Base-by-base conservation (phyloP, 176 grass and related monocot species). In the Canna indica region DNA sequence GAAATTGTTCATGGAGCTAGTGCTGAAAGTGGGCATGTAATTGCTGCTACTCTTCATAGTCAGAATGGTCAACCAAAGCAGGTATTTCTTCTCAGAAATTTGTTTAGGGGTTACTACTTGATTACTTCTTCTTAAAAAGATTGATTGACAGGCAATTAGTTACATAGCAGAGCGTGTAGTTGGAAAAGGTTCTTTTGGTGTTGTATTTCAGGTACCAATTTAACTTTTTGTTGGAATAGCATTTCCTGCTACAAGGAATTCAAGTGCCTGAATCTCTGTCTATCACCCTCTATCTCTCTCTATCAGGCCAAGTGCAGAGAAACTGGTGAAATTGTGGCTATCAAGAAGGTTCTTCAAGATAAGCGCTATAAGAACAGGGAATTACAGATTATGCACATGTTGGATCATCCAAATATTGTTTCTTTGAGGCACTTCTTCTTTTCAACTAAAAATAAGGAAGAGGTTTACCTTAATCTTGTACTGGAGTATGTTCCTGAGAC, bases 271-370 rank as follows among this genome's bases (percentile, higher is more conserved):
- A 24, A 4, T n/a, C 22, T 62, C 7, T 7, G 73, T 41, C 68
- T 80, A 52, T 36, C 61, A 26, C 84, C 73, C 62, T 73, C 36
- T 42, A 69, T 54, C 80, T 71, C 1, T 11, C 15, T 67, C 27
- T 38, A 22, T 42, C 74, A 97, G 93, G 93, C 88, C 10, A 97
- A 97, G 89, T 97, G 88, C 59, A 85, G 82, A 83, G 93, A 97
- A 80, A 92, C 93, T 1, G 88, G 93, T 75, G 93, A 97, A 87
- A 81, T 92, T 27, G 77, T 97, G 60, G 93, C 93, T 45, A 97
- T 97, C 53, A 97, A 97, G 77, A 97, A 92, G 69, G 93, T 97
- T 76, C 83, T 97, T 73, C 93, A 97, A 79, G 93, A 97, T 72
- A 92, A 97, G 74, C 88, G 93, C 58, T 97, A 97, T 72, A 97